Conservation (phyloP, 352 stramenopile species). For the Phytopythium helicoides region DNA sequence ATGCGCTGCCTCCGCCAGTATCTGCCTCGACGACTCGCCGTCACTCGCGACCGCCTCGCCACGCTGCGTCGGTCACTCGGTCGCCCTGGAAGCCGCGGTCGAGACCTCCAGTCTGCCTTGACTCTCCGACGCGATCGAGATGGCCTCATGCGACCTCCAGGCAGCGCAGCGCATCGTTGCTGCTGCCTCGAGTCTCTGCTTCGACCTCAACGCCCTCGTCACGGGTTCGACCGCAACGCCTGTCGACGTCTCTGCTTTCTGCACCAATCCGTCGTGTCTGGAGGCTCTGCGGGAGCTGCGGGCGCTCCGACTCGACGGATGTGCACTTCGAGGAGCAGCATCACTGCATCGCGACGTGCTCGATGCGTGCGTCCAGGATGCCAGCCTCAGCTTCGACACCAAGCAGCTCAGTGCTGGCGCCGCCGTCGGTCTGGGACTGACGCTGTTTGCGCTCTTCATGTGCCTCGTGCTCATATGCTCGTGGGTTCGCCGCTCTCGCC, state of each 20-base stretch:
- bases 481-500: neutral
- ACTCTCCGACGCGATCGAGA: too few species aligned
- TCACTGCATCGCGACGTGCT: constrained; percentile 1
- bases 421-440: neutral
- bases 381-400: neutral
- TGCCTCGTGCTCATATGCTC: neutral
- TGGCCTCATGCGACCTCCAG: too few species aligned
- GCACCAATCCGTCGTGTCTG: neutral
- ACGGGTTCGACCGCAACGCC: neutral
- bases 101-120: too few species aligned
- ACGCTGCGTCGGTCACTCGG: too few species aligned
- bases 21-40: too few species aligned
- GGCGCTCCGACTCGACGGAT: neutral
- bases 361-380: neutral
- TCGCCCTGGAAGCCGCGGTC: too few species aligned
- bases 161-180: neutral
- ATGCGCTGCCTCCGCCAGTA: too few species aligned
- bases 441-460: neutral
- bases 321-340: neutral
- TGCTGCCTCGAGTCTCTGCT: neutral
- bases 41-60: too few species aligned
- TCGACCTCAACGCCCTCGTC: neutral
- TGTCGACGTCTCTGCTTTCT: neutral
- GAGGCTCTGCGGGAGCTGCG: neutral
- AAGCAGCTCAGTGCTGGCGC: neutral